Percentiles rank a stretch among this genome's conserved stretches.
Conservation (phyloP, 495 filamentous ascomycete species). For the Friedmanniomyces simplex region DNA sequence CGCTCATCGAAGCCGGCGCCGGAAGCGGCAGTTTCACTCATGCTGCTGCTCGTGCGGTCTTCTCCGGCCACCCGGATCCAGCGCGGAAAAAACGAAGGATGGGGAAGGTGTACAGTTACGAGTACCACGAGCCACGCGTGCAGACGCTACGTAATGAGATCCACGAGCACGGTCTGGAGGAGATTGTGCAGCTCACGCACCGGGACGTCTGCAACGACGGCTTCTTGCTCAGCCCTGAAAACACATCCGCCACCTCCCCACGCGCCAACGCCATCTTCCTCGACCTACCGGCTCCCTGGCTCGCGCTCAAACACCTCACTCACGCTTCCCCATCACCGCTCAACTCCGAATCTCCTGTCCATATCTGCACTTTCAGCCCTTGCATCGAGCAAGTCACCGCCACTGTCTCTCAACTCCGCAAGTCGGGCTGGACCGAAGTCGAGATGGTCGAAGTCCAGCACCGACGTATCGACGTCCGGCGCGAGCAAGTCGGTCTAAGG, state of each 20-base stretch:
- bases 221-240: constrained; percentile 42
- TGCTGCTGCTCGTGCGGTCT: constrained; percentile 76
- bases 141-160: constrained; percentile 66
- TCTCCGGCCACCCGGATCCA: constrained; percentile 57
- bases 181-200: constrained; percentile 70
- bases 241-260: constrained; percentile 33
- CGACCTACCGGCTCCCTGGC: constrained; percentile 87
- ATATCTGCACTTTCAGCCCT: constrained; percentile 88
- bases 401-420: constrained; percentile 67
- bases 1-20: constrained; percentile 84
- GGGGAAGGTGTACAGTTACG: constrained; percentile 85
- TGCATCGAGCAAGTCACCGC: constrained; percentile 91
- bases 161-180: constrained; percentile 57
- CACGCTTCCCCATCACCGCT: constrained; percentile 54
- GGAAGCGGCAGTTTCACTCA: constrained; percentile 95
- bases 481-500: constrained; percentile 64
- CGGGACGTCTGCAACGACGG: constrained; percentile 86
- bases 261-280: constrained; percentile 77
- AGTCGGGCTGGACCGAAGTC: constrained; percentile 80
- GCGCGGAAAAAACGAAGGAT: constrained; percentile 26
- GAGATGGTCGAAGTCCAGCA: constrained; percentile 81
- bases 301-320: constrained; percentile 74
- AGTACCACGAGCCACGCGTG: constrained; percentile 75
- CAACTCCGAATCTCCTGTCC: constrained; percentile 51
- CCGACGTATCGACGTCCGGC: constrained; percentile 63